A percentile compares a stretch with the other conserved stretches of the same genome.
phyloP scores from a whole-genome alignment of 75 land plant species.

The Larix kaempferi region DNA sequence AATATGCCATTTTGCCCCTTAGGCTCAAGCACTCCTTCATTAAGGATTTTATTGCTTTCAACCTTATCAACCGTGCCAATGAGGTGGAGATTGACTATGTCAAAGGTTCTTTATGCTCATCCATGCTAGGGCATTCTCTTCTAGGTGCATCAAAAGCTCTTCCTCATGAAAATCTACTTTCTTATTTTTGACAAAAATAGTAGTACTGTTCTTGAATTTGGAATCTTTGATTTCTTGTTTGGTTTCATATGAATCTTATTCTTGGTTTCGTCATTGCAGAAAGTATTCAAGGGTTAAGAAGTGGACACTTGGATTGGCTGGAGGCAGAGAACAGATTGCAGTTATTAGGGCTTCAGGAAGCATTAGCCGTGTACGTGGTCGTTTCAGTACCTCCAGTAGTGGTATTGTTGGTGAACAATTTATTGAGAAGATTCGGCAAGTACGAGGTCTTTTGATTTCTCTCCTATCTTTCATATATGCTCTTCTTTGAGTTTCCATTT shows the following conservation, averaged over 20 bases:
- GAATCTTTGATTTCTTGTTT: not conserved
- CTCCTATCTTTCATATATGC: not conserved
- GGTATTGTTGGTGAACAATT: conserved; percentile 82
- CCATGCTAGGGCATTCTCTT: too few species aligned
- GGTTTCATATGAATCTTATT: not conserved
- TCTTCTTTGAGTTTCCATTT: not conserved
- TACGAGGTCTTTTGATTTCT: conserved; percentile 59
- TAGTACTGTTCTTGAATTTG: too few species aligned
- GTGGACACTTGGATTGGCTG: conserved; percentile 86
- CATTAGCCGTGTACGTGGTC: conserved; percentile 69
- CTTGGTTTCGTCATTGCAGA: conserved; percentile 28
- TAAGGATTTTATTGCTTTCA: too few species aligned
- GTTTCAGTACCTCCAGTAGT: conserved; percentile 49
- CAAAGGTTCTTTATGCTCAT: too few species aligned
- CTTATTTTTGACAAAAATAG: too few species aligned
- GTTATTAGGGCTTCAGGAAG: conserved; percentile 89
- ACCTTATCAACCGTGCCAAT: too few species aligned
- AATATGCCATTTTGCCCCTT: too few species aligned
- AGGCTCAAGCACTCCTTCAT: too few species aligned
- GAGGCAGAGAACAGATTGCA: conserved; percentile 79
- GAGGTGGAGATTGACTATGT: too few species aligned
- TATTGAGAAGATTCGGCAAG: conserved; percentile 81
- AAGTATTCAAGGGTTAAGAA: conserved; percentile 79
- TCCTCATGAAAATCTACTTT: too few species aligned
- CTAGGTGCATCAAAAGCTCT: too few species aligned